Percentiles rank a stretch among this genome's conserved stretches.
Evolutionary conservation across 1,139 yeast species (phyloP).

Genomic region (Blastobotrys arbuscula): DNA sequence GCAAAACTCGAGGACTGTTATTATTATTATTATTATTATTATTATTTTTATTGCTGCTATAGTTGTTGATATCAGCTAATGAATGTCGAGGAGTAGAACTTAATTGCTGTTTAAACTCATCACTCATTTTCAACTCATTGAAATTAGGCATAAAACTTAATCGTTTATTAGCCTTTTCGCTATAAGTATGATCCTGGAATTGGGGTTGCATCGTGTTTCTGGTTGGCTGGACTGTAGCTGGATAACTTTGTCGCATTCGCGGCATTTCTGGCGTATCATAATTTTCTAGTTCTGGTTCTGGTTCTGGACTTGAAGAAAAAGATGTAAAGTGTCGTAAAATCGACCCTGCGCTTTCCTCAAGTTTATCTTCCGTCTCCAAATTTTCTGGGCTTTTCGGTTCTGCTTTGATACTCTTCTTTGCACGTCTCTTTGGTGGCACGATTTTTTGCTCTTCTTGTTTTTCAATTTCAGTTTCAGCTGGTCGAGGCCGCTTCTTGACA

Average conservation of each 20-base stretch:
- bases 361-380: background rate
- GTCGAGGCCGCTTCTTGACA: slow-evolving; percentile 18
- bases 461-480: slow-evolving; percentile 6
- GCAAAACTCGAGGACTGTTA: too few species aligned
- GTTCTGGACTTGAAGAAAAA: slow-evolving; percentile 23
- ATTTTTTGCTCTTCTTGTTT: slow-evolving; percentile 8
- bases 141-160: slow-evolving; percentile 28
- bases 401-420: slow-evolving; percentile 10
- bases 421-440: slow-evolving; percentile 14
- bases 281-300: slow-evolving; percentile 4
- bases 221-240: slow-evolving; percentile 10
- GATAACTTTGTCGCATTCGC: slow-evolving; percentile 9
- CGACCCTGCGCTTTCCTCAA: slow-evolving; percentile 12
- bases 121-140: slow-evolving; percentile 23
- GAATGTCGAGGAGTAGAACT: slow-evolving; percentile 1
- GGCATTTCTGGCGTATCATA: slow-evolving; percentile 7
- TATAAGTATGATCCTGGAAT: slow-evolving; percentile 15
- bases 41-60: background rate
- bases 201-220: background rate
- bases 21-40: background rate
- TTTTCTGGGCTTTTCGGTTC: slow-evolving; percentile 8
- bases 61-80: background rate
- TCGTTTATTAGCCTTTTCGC: slow-evolving; percentile 18
- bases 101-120: slow-evolving; percentile 20
- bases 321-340: slow-evolving; percentile 21